Base-by-base conservation (phyloP, 1,284 basidiomycete genomes). In the Cryptococcus depauperatus region DNA sequence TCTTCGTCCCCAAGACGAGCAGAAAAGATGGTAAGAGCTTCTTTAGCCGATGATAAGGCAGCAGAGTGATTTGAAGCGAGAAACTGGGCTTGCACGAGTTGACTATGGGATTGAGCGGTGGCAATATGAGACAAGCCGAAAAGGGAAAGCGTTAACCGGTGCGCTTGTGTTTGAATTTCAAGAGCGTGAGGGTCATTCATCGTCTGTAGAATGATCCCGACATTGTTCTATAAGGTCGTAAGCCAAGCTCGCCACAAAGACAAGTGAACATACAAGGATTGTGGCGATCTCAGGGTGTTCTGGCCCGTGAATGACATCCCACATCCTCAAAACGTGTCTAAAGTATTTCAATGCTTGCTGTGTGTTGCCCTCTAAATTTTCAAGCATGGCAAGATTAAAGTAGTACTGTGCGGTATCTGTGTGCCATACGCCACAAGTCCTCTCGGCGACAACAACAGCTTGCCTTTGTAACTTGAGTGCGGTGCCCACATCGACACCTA, bases 331-430 rank as follows among this genome's bases (percentile, higher is more conserved):
- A 30, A 76, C 71, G 51, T 78, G 75, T 43, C 73, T 69, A 58
- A 76, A 73, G 56, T 72, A 74, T 33, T 71, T 66, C 48, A 78
- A 62, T 40, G 73, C 66, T 26, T 70, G 64, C 35, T 66, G 68
- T 13, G 70, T 60, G 57, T 75, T 64, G 47, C 72, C 58, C 58
- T 74, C 68, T 48, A 76, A 64, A 43, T 73, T 69, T 43, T 71
- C 66, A 41, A 79, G 62, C 58, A 77, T 74, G 10, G 76, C 76
- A n/a, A 79, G 62, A 56, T 77, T 75, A 60, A 74, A 72, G 69
- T 78, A 78, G 62, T 76, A 76, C 35, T 69, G 67, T 28, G 76
- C 67, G 9, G 77, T 77, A 53, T 77, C 76, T 37, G 71, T 66
- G 51, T 74, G 70, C 59, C 77, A 77, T 27, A 79, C 58, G 40